Evolutionary conservation across 1,284 basidiomycete species (phyloP), one percentile per base, ranked within the genome.

Genomic region (Malassezia restricta): DNA sequence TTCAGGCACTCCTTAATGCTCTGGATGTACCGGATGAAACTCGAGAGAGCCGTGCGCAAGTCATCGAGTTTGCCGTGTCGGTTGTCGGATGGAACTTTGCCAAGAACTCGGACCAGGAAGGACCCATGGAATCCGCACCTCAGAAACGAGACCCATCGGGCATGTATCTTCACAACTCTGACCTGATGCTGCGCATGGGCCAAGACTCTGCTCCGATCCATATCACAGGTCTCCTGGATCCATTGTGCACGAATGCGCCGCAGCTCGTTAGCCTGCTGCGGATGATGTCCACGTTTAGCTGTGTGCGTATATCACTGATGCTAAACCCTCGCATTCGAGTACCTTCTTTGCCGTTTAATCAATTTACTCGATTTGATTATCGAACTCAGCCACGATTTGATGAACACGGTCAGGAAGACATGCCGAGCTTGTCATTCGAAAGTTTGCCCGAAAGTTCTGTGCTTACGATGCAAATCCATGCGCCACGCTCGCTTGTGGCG

Each of bases 381-480:
- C 74, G 79, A 1, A 76, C 81, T 9, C 71, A 75, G 5, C 75
- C 86, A 5, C 54, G 72, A 0, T 96, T 90, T 65, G 82, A 87
- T 59, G 75, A 80, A 12, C 73, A 81, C 42, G 88, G 43, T 78
- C 84, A 30, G 67, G 77, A 40, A 79, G 12, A 48, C 0, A 32
- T 54, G 3, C 24, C 59, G 3, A 52, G 56, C 15, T 29, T 67
- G 8, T 40, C 49, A 0, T 71, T 72, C 49, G 51, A 45, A 15
- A 52, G 43, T n/a, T 68, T 82, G 31, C 80, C 80, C 0, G 65
- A 74, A 9, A 75, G 78, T 9, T 78, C 89, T 0, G 87, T 98
- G 56, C 86, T 92, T 61, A 98, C 92, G 0, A 79, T 98, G 8
- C 83, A 82, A 3, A 83, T 95, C 79, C 89, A 96, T 51, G 83